These are phyloP conservation scores for Niebla homalea DNA, from an alignment of 495 filamentous ascomycete genomes.

Conservation along the genomic window DNA sequence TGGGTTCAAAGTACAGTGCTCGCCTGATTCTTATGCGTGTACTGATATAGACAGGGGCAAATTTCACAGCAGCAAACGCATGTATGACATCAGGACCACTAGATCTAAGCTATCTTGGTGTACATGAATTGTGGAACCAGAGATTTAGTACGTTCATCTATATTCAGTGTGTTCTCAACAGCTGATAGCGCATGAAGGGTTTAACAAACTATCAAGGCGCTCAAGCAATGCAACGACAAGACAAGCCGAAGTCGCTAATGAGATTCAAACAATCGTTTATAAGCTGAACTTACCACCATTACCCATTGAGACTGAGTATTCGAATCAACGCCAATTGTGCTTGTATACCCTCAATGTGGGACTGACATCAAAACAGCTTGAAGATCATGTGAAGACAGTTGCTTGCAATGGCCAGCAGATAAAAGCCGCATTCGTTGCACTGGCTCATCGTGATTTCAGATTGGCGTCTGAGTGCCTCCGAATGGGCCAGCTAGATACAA, in stretches of 20 bases:
- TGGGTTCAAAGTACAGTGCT: conserved; percentile 53
- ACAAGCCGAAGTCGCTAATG: conserved; percentile 29
- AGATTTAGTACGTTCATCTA: conserved; percentile 41
- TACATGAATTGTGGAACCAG: conserved; percentile 67
- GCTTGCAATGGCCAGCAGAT: conserved; percentile 53
- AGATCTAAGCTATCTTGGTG: conserved; percentile 77
- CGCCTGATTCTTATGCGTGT: neutral
- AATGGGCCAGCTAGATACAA: conserved; percentile 29
- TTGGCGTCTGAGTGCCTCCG: conserved; percentile 34
- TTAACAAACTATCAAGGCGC: conserved; percentile 7
- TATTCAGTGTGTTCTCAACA: neutral
- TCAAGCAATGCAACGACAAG: conserved; percentile 5
- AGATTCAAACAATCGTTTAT: conserved; percentile 38
- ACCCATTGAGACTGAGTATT: conserved; percentile 45
- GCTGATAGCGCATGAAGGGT: conserved; percentile 5
- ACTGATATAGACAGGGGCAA: conserved; percentile 42
- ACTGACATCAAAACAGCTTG: conserved; percentile 46
- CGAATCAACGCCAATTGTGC: conserved; percentile 65
- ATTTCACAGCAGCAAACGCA: conserved; percentile 46
- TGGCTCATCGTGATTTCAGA: conserved; percentile 58
- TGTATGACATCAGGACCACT: conserved; percentile 62
- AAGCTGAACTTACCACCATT: conserved; percentile 34
- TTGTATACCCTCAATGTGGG: conserved; percentile 67
- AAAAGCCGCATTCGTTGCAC: conserved; percentile 63
- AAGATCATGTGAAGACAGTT: conserved; percentile 46